These are phyloP conservation scores for Chloromonas sp. DNA, from an alignment of 163 green algal species.

Conservation along the genomic window DNA sequence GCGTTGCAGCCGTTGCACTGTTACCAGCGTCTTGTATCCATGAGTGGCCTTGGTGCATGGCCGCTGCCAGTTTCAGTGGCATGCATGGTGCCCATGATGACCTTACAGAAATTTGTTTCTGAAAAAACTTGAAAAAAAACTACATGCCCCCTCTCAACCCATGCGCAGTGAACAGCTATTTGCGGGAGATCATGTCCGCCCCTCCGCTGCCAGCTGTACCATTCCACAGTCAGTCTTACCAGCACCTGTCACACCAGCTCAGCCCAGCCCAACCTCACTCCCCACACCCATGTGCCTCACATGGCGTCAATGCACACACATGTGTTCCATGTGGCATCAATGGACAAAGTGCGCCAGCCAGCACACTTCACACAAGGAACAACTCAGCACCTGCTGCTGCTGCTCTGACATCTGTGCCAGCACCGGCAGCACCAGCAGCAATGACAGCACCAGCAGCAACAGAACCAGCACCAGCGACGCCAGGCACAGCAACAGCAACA, in stretches of 20 bases:
- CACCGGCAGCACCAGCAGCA: background rate
- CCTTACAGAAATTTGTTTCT: background rate
- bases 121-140: too few relatives aligned
- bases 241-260: background rate
- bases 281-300: background rate
- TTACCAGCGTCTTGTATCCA: background rate
- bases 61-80: background rate
- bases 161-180: constrained; percentile 37
- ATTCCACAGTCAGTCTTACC: background rate
- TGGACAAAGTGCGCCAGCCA: too few relatives aligned
- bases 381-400: too few relatives aligned
- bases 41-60: background rate
- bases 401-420: too few relatives aligned
- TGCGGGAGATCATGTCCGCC: constrained; percentile 23
- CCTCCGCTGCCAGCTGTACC: background rate
- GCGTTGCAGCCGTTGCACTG: background rate
- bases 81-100: background rate
- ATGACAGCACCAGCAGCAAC: constrained; percentile 17
- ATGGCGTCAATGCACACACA: background rate
- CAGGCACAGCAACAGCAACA: constrained; percentile 1
- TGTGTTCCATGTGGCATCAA: background rate
- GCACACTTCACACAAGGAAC: too few relatives aligned
- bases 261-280: background rate
- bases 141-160: background rate
- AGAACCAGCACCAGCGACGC: background rate